A percentile compares a stretch with the other conserved stretches of the same genome.
phyloP scores from a whole-genome alignment of 345 rosid genomes.

The Gossypium raimondii region DNA sequence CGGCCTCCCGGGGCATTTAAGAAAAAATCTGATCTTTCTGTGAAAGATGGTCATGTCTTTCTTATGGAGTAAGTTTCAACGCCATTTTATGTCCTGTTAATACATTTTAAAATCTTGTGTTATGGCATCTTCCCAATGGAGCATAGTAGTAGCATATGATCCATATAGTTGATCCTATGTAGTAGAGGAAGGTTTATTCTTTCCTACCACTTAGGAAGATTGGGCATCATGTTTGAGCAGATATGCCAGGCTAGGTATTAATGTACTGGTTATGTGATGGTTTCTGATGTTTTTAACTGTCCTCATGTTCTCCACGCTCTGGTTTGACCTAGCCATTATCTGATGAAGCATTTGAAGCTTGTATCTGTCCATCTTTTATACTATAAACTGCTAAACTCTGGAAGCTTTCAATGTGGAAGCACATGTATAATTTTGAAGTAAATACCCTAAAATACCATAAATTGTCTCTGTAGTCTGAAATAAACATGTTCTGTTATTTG shows the following conservation, averaged over 20 bases:
- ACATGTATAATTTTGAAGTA: not conserved
- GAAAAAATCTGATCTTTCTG: slow-evolving; percentile 96
- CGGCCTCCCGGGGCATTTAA: slow-evolving; percentile 99
- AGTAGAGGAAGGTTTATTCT: not conserved
- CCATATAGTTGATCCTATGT: not conserved
- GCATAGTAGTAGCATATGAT: not conserved
- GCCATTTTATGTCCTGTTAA: slow-evolving; percentile 6
- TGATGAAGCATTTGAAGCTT: not conserved
- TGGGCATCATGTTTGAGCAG: not conserved
- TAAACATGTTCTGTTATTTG: not conserved
- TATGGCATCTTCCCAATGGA: not conserved
- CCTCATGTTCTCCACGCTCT: not conserved
- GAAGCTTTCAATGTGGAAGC: not conserved
- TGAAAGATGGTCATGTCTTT: slow-evolving; percentile 93
- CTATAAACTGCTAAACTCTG: not conserved
- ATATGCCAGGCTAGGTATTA: not conserved
- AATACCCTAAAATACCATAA: not conserved
- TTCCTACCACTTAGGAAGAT: not conserved
- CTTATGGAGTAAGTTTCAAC: slow-evolving; percentile 84
- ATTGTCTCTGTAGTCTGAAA: not conserved
- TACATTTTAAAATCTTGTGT: not conserved
- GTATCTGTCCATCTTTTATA: not conserved
- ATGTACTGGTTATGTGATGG: not conserved
- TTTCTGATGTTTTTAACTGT: not conserved
- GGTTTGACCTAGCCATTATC: not conserved